A percentile compares a stretch with the other conserved stretches of the same genome.
Evolutionary conservation across 2,329 filamentous ascomycete species (phyloP).

Genomic region (Paracoccidioides lutzii): DNA sequence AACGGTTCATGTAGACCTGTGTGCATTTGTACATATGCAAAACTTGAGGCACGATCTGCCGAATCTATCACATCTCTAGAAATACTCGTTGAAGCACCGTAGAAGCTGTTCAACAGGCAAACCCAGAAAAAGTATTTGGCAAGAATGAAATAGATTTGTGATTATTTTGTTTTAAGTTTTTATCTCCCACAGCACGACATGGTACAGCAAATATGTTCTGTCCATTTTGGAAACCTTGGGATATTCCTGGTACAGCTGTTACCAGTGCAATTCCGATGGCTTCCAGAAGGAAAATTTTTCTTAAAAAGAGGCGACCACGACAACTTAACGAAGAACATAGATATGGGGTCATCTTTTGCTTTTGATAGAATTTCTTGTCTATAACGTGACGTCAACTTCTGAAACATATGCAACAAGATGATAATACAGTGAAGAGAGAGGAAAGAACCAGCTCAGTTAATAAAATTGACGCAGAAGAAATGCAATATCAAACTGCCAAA

Average conservation of each 20-base stretch:
- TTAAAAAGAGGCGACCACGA: too few relatives aligned
- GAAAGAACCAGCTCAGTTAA: slow-evolving; percentile 54
- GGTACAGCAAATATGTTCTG: background rate
- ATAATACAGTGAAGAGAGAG: background rate
- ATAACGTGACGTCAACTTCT: background rate
- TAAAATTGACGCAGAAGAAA: slow-evolving; percentile 99
- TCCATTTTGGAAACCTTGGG: background rate
- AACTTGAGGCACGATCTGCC: background rate
- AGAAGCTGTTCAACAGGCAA: background rate
- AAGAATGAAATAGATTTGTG: background rate
- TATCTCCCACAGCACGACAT: background rate
- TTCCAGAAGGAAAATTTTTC: too few relatives aligned
- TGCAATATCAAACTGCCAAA: slow-evolving; percentile 91
- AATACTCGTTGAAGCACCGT: background rate
- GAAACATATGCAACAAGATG: background rate
- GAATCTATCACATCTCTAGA: background rate
- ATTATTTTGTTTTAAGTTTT: background rate
- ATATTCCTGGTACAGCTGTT: background rate
- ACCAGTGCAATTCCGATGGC: background rate
- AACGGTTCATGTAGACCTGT: background rate
- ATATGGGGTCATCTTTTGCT: background rate
- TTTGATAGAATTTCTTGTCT: background rate
- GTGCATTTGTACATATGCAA: background rate
- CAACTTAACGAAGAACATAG: too few relatives aligned
- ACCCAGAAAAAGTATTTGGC: background rate